These are phyloP conservation scores for Haplosporangium gracile DNA, from an alignment of 192 early-diverging fungal species.

Conservation along the genomic window DNA sequence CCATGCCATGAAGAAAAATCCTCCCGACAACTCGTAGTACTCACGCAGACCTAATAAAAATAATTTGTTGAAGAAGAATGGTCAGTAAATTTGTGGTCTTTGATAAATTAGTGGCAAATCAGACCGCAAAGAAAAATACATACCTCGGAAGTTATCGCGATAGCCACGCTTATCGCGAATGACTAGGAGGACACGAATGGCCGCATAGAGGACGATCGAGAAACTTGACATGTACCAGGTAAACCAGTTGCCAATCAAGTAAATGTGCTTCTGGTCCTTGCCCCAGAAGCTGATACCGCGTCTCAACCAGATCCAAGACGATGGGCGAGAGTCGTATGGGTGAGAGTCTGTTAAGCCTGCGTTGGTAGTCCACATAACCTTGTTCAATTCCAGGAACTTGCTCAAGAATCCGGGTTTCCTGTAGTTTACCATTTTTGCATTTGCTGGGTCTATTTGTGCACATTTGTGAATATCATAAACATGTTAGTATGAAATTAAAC, in stretches of 20 bases:
- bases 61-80: neutral
- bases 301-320: constrained; percentile 87
- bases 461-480: neutral
- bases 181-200: constrained; percentile 65
- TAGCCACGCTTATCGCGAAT: constrained; percentile 72
- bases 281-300: constrained; percentile 93
- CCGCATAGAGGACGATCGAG: constrained; percentile 73
- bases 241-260: constrained; percentile 93
- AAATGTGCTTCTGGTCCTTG: constrained; percentile 79
- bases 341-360: constrained; percentile 89
- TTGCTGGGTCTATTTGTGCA: constrained; percentile 63
- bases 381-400: constrained; percentile 91
- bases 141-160: constrained; percentile 58
- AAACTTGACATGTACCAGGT: constrained; percentile 84
- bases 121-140: neutral
- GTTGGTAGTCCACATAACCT: constrained; percentile 92
- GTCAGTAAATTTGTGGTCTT: neutral
- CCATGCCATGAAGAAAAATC: constrained; percentile 86
- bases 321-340: constrained; percentile 94
- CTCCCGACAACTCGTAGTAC: constrained; percentile 69
- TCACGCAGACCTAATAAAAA: constrained; percentile 57
- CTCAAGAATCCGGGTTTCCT: constrained; percentile 77
- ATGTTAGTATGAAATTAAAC: neutral
- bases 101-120: no score
- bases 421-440: constrained; percentile 70